Evolutionary conservation across 352 stramenopile species (phyloP), one percentile per base, ranked within the genome.

Genomic region (Sclerospora graminicola): DNA sequence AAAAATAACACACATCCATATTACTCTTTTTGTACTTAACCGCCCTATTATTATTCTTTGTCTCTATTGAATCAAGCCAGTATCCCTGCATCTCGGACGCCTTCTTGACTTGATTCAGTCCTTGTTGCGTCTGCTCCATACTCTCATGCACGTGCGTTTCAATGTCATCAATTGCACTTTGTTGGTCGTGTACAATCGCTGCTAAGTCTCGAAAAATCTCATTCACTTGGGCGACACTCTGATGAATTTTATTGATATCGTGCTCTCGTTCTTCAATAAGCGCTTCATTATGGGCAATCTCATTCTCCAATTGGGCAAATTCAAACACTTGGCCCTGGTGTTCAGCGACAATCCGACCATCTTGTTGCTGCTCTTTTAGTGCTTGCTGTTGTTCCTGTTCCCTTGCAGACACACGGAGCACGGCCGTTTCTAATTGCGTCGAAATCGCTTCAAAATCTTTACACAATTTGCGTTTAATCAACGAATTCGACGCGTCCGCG

Each of bases 151-250:
- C 71, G 58, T 92, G 74, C 1, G 56, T 82, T 51, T 92, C 80
- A 42, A 93, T 89, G 15, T 88, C 72, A 54, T 95, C 81, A 45
- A 94, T 89, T 26, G 68, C 66, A 13, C 63, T 66, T 54, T 95
- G 83, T 53, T 95, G 81, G 41, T 92, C 74, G 24, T 82, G 61
- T 29, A 95, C 83, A 41, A 95, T 89, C 8, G 68, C 69, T 10
- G 83, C 83, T 40, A 95, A 48, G 45, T 95, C 83, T 8, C 82
- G 60, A 59, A 92, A 95, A 55, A 95, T 95, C 61, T 95, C 83
- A 51, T 95, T 82, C 20, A 95, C 83, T 47, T 95, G 80, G 28
- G 79, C 81, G 13, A 94, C 77, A 43, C 80, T 93, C 51, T 87
- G 60, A 57, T 94, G 82, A 58, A 94, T 94, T 43, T 86, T 79